Conservation (phyloP, 2,329 filamentous ascomycete genomes). For the Penicillium sp. region DNA sequence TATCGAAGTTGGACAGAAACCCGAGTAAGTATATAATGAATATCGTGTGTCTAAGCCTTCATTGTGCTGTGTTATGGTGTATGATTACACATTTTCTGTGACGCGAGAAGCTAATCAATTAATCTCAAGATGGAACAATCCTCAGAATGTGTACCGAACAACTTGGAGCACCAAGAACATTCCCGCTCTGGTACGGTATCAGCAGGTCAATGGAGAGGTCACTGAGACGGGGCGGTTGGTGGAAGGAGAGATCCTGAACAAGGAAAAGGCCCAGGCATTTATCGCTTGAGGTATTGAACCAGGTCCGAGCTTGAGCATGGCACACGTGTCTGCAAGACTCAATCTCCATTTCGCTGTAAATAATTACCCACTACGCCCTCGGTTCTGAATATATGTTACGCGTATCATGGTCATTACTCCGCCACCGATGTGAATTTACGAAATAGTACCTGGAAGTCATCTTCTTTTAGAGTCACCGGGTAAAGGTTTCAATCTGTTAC, state of each 20-base stretch:
- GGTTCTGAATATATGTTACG: too few relatives aligned
- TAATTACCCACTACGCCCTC: too few relatives aligned
- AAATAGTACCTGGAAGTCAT: too few relatives aligned
- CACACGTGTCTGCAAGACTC: too few relatives aligned
- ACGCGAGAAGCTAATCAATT: background rate
- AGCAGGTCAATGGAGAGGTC: constrained; percentile 30
- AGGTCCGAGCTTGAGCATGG: too few relatives aligned
- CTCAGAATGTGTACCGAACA: constrained; percentile 34
- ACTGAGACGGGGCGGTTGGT: constrained; percentile 32
- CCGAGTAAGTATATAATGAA: constrained; percentile 30
- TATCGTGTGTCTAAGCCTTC: background rate
- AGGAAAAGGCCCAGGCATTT: constrained; percentile 21
- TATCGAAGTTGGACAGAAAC: constrained; percentile 37
- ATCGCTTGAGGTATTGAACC: constrained; percentile 14
- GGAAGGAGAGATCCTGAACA: constrained; percentile 33
- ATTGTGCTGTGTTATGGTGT: background rate
- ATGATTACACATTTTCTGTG: background rate
- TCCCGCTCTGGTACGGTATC: constrained; percentile 37
- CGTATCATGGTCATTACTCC: too few relatives aligned
- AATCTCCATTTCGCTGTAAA: too few relatives aligned
- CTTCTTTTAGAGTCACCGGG: too few relatives aligned
- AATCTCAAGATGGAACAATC: constrained; percentile 35
- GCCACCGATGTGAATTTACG: too few relatives aligned
- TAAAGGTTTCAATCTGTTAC: too few relatives aligned
- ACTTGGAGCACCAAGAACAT: constrained; percentile 36